Base-by-base conservation (phyloP, 345 rosid genomes). In the Carallia brachiata region DNA sequence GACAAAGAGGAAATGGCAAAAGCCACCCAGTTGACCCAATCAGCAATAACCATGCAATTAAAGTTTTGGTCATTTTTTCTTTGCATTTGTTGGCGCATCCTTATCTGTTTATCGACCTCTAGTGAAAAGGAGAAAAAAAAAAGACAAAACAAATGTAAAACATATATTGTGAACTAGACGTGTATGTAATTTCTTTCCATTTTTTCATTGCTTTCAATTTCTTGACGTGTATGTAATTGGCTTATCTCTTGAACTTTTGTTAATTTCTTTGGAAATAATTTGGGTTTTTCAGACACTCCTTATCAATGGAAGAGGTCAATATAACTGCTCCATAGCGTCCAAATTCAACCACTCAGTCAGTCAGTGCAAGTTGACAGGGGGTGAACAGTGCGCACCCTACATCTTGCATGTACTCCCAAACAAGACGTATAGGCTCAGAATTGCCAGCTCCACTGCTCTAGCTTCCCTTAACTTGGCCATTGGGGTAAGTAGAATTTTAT, bases 251-350 rank as follows among this genome's bases (percentile, higher is more conserved):
- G 15, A 8, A 8, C 15, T 27, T 56, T 30, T 56, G 31, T 56
- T 5, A 56, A 27, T 5, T 17, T 56, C 0, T 56, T 56, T 27
- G 0, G 32, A 13, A 23, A 19, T 7, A 23, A 23, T 30, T 55
- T 27, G 4, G 55, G 0, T 1, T 15, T 57, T 37, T 16, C 70
- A 78, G 81, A 44, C 48, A 16, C 62, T 78, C 0, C 77, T 94
- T 61, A 82, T 94, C 8, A 91, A 94, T 68, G 98, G 97, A 62
- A 88, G 96, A 72, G 98, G 97, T 34, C 92, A 94, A 72, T 90
- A 67, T 61, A 83, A 84, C 53, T 94, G 97, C 73, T 91, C 98
- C 2, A 0, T 91, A 36, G 94, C 90, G 16, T 83, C 89, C 1
- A 78, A 76, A 10, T 76, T 70, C 47, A 75, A 73, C 69, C n/a